Conservation (phyloP, 1,284 basidiomycete genomes). For the Ganoderma sinense region DNA sequence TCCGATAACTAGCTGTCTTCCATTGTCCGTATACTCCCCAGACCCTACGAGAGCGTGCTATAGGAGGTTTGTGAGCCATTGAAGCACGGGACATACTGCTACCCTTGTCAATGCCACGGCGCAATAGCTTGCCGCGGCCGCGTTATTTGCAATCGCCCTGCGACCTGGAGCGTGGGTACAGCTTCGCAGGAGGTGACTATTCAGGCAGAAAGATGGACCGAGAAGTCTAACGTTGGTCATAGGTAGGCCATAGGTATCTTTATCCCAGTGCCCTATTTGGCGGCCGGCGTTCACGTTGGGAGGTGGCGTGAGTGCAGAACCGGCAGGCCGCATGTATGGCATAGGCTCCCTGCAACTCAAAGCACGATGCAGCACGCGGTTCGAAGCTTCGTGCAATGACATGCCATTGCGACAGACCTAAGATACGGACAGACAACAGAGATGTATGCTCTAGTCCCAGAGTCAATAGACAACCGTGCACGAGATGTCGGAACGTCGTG, state of each 20-base stretch:
- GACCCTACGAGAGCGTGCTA: not conserved
- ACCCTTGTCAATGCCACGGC: not conserved
- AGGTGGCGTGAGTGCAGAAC: slow-evolving; percentile 1
- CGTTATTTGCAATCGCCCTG: slow-evolving; percentile 13
- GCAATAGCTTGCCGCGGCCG: not conserved
- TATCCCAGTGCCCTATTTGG: not conserved
- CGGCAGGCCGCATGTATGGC: not conserved
- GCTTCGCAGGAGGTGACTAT: not conserved
- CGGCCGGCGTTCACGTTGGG: not conserved
- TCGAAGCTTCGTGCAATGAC: not conserved
- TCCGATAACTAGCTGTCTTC: not conserved
- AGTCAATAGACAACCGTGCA: too few relatives aligned
- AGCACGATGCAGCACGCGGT: not conserved
- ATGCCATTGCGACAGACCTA: not conserved
- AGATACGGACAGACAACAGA: slow-evolving; percentile 8
- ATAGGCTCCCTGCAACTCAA: not conserved
- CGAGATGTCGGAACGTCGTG: slow-evolving; percentile 11
- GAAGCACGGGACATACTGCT: not conserved
- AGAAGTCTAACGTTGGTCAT: not conserved
- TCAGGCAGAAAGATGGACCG: not conserved
- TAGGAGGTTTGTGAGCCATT: not conserved
- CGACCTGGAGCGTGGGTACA: slow-evolving; percentile 2
- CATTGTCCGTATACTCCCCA: not conserved
- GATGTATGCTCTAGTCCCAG: not conserved
- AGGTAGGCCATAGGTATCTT: not conserved